Evolutionary conservation across 2,329 filamentous ascomycete genomes (phyloP), one percentile per base, ranked within the genome.

Genomic region (Paraphoma sp.): DNA sequence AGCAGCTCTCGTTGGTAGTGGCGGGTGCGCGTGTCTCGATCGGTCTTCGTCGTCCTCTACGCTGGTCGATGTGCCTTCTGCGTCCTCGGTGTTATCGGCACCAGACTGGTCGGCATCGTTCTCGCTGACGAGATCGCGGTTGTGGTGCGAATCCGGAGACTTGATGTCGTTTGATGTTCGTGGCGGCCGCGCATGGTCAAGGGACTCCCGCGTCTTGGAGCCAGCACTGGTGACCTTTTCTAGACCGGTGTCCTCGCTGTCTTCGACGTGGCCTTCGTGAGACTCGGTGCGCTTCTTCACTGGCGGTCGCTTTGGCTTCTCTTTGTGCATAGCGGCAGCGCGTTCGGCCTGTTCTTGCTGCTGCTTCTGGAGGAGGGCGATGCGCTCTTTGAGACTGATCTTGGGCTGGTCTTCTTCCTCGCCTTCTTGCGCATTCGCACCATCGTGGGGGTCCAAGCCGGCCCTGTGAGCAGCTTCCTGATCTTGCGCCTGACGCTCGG

Each of bases 341-440:
- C 93, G 85, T 60, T 89, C 85, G 5, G 93, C 92, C 73, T 95
- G 92, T 72, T 98, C 95, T 73, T 92, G 82, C 77, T 99, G 95
- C 75, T 98, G 93, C 73, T 91, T 94, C 76, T 99, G 95, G 14
- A 99, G 82, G 50, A 97, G 81, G 29, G 95, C 95, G 79, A 99
- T 97, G 60, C 95, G 87, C 76, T 99, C 95, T 78, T 98, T 99
- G 59, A 99, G 77, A 65, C 91, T 97, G 53, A 92, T 91, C 78
- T 98, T 97, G 1, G 94, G 93, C 68, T 91, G 88, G 43, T 96
- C 91, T 53, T 95, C 92, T 4, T 81, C 86, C 14, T 83, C 87
- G 42, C 82, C 84, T 4, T 82, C 78, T 48, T 80, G 82, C 6
- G 83, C 77, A 16, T 78, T 74, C 36, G 73, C 63, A 51, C 69